These are phyloP conservation scores for Paulownia fortunei DNA, from an alignment of 257 asterid species.

Conservation along the genomic window DNA sequence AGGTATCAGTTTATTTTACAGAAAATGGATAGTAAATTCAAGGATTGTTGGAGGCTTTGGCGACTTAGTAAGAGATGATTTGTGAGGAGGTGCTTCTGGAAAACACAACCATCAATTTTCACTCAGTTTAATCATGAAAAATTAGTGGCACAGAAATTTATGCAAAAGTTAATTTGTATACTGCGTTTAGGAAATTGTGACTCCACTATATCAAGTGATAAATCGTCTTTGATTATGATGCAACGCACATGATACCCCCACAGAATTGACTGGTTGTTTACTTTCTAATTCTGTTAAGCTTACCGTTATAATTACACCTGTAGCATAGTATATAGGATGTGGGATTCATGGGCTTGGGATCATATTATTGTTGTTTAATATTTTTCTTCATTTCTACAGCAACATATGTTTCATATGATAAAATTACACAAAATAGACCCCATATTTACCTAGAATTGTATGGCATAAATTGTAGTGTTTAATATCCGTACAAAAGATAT, in stretches of 20 bases:
- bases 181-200: not conserved
- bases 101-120: not conserved
- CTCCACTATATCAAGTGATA: not conserved
- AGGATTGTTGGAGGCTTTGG: not conserved
- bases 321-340: not conserved
- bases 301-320: not conserved
- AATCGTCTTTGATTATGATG: not conserved
- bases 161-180: not conserved
- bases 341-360: slow-evolving; percentile 18
- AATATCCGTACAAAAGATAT: not conserved
- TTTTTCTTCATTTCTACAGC: not conserved
- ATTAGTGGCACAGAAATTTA: not conserved
- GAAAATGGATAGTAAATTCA: not conserved
- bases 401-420: not conserved
- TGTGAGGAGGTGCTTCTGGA: not conserved
- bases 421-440: not conserved
- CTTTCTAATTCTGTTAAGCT: not conserved
- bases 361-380: not conserved
- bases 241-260: not conserved
- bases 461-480: not conserved
- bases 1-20: not conserved
- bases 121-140: not conserved
- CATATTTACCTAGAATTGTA: slow-evolving; percentile 16
- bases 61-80: not conserved
- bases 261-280: not conserved